Conservation (phyloP, 164 flowering plant genomes). For the Hamamelis virginiana region DNA sequence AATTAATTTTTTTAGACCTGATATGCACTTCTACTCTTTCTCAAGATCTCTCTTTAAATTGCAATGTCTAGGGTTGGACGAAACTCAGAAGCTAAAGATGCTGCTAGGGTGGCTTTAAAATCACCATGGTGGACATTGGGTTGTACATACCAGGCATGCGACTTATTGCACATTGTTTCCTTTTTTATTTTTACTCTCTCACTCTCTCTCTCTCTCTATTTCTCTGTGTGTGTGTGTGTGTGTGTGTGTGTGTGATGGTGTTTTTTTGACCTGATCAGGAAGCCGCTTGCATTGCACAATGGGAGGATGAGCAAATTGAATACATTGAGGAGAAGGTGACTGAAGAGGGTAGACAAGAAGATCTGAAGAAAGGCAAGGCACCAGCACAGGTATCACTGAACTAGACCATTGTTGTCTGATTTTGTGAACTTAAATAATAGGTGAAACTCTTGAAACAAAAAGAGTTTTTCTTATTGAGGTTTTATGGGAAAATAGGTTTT, state of each 20-base stretch:
- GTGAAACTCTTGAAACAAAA: neutral
- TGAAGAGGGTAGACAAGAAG: conserved; percentile 70
- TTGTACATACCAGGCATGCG: conserved; percentile 64
- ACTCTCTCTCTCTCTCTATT: neutral
- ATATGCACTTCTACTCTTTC: neutral
- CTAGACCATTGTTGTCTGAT: neutral
- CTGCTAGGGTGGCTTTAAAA: conserved; percentile 88
- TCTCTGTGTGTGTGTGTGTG: too few species aligned
- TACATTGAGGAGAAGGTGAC: conserved; percentile 66
- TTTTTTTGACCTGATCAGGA: conserved; percentile 46
- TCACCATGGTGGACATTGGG: conserved; percentile 99
- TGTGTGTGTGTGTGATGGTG: neutral
- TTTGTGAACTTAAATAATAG: neutral
- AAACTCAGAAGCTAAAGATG: conserved; percentile 76
- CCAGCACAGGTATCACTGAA: conserved; percentile 55
- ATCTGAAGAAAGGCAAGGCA: conserved; percentile 70
- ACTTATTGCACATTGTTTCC: neutral
- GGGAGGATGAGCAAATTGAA: conserved; percentile 89
- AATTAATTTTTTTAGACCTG: neutral
- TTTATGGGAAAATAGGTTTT: too few species aligned
- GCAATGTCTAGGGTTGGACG: conserved; percentile 71
- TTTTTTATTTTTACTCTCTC: neutral
- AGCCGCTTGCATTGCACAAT: conserved; percentile 76
- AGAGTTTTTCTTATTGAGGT: neutral
- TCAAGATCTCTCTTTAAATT: neutral